Conservation (phyloP, 331 rosid species). For the Quercus phellos region DNA sequence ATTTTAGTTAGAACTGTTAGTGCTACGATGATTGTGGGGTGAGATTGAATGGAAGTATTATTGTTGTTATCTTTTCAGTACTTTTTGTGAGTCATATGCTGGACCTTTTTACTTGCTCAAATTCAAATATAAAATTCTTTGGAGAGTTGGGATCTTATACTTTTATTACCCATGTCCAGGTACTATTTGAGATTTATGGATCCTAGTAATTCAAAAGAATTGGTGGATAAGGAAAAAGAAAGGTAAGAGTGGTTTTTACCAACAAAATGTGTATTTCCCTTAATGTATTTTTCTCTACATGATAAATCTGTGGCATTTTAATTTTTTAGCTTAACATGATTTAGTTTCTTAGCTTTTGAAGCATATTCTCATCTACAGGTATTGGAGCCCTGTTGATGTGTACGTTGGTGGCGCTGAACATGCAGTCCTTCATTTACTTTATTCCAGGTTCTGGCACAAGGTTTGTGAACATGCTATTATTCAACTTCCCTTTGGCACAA, state of each 20-base stretch:
- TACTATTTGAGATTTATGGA: slow-evolving; percentile 97
- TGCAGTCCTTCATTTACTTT: slow-evolving; percentile 95
- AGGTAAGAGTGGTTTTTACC: slow-evolving; percentile 36
- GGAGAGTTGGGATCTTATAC: neutral
- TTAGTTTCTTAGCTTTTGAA: neutral
- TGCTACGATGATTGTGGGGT: neutral
- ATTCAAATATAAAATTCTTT: neutral
- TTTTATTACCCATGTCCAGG: slow-evolving; percentile 42
- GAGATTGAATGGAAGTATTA: neutral
- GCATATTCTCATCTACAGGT: slow-evolving; percentile 43
- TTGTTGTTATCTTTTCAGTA: neutral
- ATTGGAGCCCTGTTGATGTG: slow-evolving; percentile 97
- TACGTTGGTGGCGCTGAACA: slow-evolving; percentile 98
- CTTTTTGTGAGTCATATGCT: neutral
- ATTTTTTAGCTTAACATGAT: slow-evolving; percentile 5
- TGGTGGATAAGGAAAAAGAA: slow-evolving; percentile 76
- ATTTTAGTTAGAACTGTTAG: neutral
- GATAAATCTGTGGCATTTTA: neutral
- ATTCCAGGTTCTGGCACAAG: slow-evolving; percentile 99
- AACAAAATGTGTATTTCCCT: slow-evolving; percentile 8
- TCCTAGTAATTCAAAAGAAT: slow-evolving; percentile 68
- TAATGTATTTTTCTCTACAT: slow-evolving; percentile 1
- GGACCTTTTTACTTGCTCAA: neutral
- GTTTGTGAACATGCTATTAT: slow-evolving; percentile 32
- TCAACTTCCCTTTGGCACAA: neutral